These are phyloP conservation scores for Trametes cinnabarina DNA, from an alignment of 768 basidiomycete genomes.

Conservation along the genomic window DNA sequence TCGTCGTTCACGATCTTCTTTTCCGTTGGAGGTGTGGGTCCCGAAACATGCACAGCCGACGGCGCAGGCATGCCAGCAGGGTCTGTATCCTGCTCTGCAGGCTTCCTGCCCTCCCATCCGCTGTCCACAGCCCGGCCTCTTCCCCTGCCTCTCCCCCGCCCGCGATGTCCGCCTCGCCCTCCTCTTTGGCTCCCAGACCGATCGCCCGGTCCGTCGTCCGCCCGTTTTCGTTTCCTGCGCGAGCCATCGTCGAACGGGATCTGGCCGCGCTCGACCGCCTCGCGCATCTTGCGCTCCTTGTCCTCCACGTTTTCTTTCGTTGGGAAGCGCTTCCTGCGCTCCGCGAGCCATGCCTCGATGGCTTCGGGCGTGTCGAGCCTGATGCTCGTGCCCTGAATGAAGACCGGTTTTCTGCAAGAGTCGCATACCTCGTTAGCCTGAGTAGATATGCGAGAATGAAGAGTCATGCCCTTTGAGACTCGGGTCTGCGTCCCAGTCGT, in stretches of 20 bases:
- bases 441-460: not conserved
- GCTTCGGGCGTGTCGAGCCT: constrained; percentile 79
- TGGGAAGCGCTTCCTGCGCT: constrained; percentile 86
- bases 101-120: constrained; percentile 9
- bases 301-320: constrained; percentile 66
- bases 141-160: constrained; percentile 32
- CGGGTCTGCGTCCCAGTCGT: constrained; percentile 81
- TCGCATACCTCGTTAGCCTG: not conserved
- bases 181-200: constrained; percentile 13
- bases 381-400: constrained; percentile 78
- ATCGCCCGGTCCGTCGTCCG: constrained; percentile 27
- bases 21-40: not conserved
- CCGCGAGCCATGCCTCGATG: constrained; percentile 81
- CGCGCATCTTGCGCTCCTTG: constrained; percentile 76
- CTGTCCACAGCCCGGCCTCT: constrained; percentile 11
- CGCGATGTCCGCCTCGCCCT: constrained; percentile 32
- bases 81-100: not conserved
- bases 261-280: constrained; percentile 81
- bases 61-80: not conserved
- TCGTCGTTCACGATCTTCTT: not conserved
- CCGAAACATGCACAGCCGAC: not conserved
- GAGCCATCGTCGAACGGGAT: constrained; percentile 48
- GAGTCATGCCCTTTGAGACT: constrained; percentile 67
- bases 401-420: constrained; percentile 56
- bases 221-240: constrained; percentile 43